A percentile compares a stretch with the other conserved stretches of the same genome.
These are phyloP conservation scores for Allantophomopsis cytisporea DNA, from an alignment of 2,329 filamentous ascomycete genomes.

Conservation along the genomic window DNA sequence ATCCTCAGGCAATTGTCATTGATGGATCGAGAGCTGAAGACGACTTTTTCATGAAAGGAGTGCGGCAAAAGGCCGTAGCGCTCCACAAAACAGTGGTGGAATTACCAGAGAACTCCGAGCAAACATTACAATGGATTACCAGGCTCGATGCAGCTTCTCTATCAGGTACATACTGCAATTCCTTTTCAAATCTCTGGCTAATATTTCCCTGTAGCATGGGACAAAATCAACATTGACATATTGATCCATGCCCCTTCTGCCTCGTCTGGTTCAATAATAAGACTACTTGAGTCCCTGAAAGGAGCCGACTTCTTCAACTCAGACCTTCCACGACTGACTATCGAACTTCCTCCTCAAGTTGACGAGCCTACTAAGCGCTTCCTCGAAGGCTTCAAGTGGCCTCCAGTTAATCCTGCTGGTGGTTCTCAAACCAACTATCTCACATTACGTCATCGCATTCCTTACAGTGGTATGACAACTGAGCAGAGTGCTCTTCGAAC, in stretches of 20 bases:
- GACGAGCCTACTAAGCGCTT: conserved; percentile 52
- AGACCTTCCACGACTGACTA: conserved; percentile 59
- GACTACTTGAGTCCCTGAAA: conserved; percentile 64
- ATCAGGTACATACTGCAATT: conserved; percentile 30
- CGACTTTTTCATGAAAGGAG: conserved; percentile 45
- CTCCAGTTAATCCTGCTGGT: conserved; percentile 26
- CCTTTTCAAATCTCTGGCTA: conserved; percentile 5
- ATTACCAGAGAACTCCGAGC: conserved; percentile 48
- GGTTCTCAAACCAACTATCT: conserved; percentile 36
- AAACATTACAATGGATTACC: conserved; percentile 63
- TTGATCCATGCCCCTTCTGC: conserved; percentile 62
- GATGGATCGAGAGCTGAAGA: conserved; percentile 59
- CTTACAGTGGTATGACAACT: conserved; percentile 40
- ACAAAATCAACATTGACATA: conserved; percentile 66
- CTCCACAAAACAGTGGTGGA: conserved; percentile 56
- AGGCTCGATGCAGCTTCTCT: conserved; percentile 63
- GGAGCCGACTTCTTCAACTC: conserved; percentile 64
- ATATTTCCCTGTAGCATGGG: conserved; percentile 46
- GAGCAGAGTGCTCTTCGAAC: conserved; percentile 64
- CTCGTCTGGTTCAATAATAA: conserved; percentile 61
- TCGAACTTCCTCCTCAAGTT: conserved; percentile 65
- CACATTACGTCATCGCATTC: conserved; percentile 62
- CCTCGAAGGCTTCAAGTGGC: conserved; percentile 55
- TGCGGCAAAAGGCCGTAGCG: conserved; percentile 38
- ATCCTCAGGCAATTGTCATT: conserved; percentile 63